Percentiles rank a stretch among this genome's conserved stretches.
Evolutionary conservation across 768 basidiomycete species (phyloP).

Genomic region (Boletus eberwhitei): DNA sequence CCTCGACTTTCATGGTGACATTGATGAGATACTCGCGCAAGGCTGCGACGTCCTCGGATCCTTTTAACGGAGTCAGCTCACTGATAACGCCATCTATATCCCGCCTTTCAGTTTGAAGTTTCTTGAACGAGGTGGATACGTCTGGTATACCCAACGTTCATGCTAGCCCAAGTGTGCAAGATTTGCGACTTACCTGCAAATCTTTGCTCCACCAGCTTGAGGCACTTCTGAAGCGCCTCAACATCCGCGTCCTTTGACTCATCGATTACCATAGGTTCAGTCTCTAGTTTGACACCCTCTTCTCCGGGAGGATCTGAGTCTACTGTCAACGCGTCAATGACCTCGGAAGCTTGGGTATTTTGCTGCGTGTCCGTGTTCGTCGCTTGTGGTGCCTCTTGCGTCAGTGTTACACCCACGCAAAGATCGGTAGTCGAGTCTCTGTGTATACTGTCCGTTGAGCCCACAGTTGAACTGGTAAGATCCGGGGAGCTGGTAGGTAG

Average conservation of each 20-base stretch:
- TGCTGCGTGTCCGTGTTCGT: not conserved
- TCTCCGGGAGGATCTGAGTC: not conserved
- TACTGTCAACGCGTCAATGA: not conserved
- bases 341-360: not conserved
- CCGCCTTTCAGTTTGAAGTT: constrained; percentile 66
- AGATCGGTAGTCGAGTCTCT: not conserved
- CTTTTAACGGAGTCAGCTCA: constrained; percentile 69
- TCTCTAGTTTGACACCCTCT: not conserved
- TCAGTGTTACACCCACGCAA: not conserved
- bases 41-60: constrained; percentile 58
- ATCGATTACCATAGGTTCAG: not conserved
- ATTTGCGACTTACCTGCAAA: constrained; percentile 53
- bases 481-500: not conserved
- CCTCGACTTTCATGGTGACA: constrained; percentile 66
- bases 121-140: constrained; percentile 74
- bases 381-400: not conserved
- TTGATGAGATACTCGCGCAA: constrained; percentile 73
- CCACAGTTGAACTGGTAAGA: not conserved
- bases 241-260: constrained; percentile 31
- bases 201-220: constrained; percentile 73
- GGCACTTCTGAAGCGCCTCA: constrained; percentile 59
- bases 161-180: not conserved
- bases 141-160: constrained; percentile 42
- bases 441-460: not conserved
- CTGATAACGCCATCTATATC: constrained; percentile 66